A percentile compares a stretch with the other conserved stretches of the same genome.
Evolutionary conservation across 352 stramenopile genomes (phyloP).

Genomic region (Peronospora tabacina): DNA sequence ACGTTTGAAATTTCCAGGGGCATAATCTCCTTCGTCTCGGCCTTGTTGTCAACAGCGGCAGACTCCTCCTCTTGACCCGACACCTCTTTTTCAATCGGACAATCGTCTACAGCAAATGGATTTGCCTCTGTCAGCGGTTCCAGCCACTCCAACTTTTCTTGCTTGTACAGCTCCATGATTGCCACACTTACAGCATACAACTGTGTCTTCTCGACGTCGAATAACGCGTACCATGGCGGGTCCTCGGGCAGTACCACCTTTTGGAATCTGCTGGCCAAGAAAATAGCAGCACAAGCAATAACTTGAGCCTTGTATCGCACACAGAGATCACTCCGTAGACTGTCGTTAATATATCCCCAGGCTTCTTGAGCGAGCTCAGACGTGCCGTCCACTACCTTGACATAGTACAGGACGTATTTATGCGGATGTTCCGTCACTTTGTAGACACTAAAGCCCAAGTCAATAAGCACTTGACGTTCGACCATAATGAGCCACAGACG

Average conservation of each 20-base stretch:
- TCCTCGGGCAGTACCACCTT: constrained; percentile 45
- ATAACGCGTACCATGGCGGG: constrained; percentile 59
- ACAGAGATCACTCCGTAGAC: constrained; percentile 75
- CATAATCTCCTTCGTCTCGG: constrained; percentile 7
- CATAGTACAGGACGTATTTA: constrained; percentile 91
- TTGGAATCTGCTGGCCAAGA: constrained; percentile 66
- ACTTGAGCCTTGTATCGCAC: constrained; percentile 71
- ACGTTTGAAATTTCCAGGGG: constrained; percentile 12
- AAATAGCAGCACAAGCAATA: constrained; percentile 88
- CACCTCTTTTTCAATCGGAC: constrained; percentile 21
- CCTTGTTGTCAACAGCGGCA: constrained; percentile 2
- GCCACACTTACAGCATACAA: constrained; percentile 42
- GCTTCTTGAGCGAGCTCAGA: constrained; percentile 68
- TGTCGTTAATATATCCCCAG: constrained; percentile 90
- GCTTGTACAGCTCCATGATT: constrained; percentile 57
- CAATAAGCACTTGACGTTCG: constrained; percentile 87
- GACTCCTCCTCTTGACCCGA: constrained; percentile 1
- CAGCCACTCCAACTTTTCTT: constrained; percentile 54
- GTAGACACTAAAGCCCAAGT: constrained; percentile 90
- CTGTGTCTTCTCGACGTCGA: constrained; percentile 49
- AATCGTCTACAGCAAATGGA: constrained; percentile 54
- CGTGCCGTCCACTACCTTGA: constrained; percentile 79
- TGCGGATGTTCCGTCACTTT: constrained; percentile 89
- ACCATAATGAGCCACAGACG: constrained; percentile 82
- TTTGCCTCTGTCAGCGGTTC: constrained; percentile 64